Evolutionary conservation across 768 basidiomycete genomes (phyloP), one percentile per base, ranked within the genome.

Genomic region (Amanita exitialis): DNA sequence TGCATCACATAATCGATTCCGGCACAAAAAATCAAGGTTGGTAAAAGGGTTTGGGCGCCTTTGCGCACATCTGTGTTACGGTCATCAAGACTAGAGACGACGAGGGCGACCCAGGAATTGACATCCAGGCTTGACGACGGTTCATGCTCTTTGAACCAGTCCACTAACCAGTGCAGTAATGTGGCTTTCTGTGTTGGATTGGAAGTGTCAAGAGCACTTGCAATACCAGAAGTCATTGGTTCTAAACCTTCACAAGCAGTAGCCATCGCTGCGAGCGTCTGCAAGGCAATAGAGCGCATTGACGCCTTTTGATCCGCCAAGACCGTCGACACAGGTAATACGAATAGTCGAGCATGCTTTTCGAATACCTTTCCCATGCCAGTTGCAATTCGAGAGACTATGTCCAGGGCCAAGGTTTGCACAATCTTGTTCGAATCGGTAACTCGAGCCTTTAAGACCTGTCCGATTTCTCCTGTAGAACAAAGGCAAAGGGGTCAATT

Each of bases 331-430:
- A 98, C 74, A 0, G 93, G 82, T 0, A 80, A 65, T 7, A 80
- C 78, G 58, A 93, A 86, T 51, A 90, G 71, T 28, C 86, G 83
- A 2, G 78, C 75, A 59, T 95, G 78, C 64, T 90, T 95, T 60
- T 98, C 95, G 61, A 99, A 98, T 2, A 90, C 80, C 62, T 86
- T 91, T 37, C 92, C 93, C 91, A 99, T 98, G 2, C 92, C 94
- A 2, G 76, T 80, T 6, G 96, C 92, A 56, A 98, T 82, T 28
- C 90, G 86, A 32, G 84, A 77, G 48, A 98, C 82, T 51, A 95
- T 86, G 61, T 95, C 92, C 18, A 99, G 77, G 20, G 95, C 88
- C 42, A 96, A 75, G 12, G 75, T 71, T 65, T 98, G 96, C 30
- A 98, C 94, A 7, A 88, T 81, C 62, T 98, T 91, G 70, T 99